Evolutionary conservation across 371 early-diverging fungal genomes (phyloP), one percentile per base, ranked within the genome.

Genomic region (Mucor saturninus): DNA sequence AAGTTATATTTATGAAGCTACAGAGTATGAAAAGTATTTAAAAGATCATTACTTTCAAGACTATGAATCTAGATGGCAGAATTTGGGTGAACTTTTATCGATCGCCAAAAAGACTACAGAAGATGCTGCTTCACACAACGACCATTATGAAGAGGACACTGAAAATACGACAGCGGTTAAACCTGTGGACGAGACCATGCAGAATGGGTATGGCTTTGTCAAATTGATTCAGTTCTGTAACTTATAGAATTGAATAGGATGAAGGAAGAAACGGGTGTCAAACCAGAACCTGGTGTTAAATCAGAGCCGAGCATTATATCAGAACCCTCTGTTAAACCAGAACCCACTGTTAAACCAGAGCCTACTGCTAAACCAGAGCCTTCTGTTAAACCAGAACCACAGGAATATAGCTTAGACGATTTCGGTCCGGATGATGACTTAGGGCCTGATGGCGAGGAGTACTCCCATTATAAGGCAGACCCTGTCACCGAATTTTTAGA

Each of bases 61-160:
- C 9, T 39, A 59, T 32, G 71, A 69, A 43, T 59, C 74, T 1
- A 62, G 74, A 38, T 68, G 67, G 70, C 66, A 29, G 10, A 80
- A 80, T 51, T 67, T 80, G 5, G 70, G 72, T 54, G 75, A 80
- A 62, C 50, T 80, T 57, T 53, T 77, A 21, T 57, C 64, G 5
- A 59, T 65, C 39, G 72, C 79, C 1, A 58, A 67, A 15, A 42
- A 54, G 8, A 40, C 42, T 5, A 32, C 10, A 13, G 31, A 50
- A 50, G 13, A 13, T 11, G 6, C 50, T 50, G 30, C 21, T 13
- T 29, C 2, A 30, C 2, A 10, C 28, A 3, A n/a, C 15, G 4
- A 21, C 42, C 42, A 46, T 8, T 46, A 37, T 35, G 53, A 53
- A n/a, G 31, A 53, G 21, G n/a, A 26, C 1, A 4, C n/a, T 46